Percentiles rank a stretch among this genome's conserved stretches.
Conservation (phyloP, 768 basidiomycete genomes). For the Inosperma sp. region DNA sequence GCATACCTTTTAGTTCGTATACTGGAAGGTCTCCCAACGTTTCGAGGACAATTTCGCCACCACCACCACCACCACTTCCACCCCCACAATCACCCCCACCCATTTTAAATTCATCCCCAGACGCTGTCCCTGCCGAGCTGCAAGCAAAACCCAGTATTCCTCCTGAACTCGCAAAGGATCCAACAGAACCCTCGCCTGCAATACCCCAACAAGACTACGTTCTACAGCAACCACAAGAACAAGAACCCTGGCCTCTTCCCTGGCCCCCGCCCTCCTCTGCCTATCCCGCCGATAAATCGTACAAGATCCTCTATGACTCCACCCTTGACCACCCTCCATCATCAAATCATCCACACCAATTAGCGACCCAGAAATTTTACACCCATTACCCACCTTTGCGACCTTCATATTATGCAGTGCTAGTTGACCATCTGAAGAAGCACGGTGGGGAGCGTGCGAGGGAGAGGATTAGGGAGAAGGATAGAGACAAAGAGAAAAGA, state of each 20-base stretch:
- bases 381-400: too few relatives aligned
- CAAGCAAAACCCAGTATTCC: conserved; percentile 23
- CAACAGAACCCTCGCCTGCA: conserved; percentile 22
- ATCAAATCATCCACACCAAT: conserved; percentile 12
- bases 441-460: conserved; percentile 27
- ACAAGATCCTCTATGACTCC: conserved; percentile 64
- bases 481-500: conserved; percentile 54
- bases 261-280: conserved; percentile 58
- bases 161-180: conserved; percentile 32
- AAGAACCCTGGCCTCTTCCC: conserved; percentile 18
- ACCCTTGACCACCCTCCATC: conserved; percentile 35
- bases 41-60: conserved; percentile 11
- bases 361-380: too few relatives aligned
- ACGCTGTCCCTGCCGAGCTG: conserved; percentile 40
- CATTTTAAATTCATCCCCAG: conserved; percentile 54
- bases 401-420: too few relatives aligned
- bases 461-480: conserved; percentile 41
- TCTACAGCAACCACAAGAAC: too few relatives aligned
- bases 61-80: conserved; percentile 9
- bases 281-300: conserved; percentile 42
- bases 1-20: too few relatives aligned
- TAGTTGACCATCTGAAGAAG: conserved; percentile 36
- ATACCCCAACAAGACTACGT: too few relatives aligned
- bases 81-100: conserved; percentile 26
- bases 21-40: too few relatives aligned